Evolutionary conservation across 2,329 filamentous ascomycete genomes (phyloP).

Genomic region (Alternaria metachromatica): DNA sequence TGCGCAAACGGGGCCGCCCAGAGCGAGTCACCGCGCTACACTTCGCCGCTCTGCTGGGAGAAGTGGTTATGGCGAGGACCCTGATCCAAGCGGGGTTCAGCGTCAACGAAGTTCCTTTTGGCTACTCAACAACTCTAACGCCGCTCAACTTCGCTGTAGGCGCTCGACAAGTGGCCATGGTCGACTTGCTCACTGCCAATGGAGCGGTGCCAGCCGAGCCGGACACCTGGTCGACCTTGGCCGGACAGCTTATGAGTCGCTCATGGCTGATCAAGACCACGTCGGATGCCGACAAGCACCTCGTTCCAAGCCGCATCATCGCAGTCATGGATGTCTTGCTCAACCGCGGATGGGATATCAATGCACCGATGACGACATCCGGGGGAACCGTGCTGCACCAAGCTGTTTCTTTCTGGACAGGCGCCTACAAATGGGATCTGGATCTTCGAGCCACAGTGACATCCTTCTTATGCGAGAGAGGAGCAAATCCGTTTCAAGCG

Average conservation of each 20-base stretch:
- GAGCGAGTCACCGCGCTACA: slow-evolving; percentile 33
- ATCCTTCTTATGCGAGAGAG: slow-evolving; percentile 22
- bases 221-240: slow-evolving; percentile 31
- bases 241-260: slow-evolving; percentile 27
- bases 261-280: slow-evolving; percentile 33
- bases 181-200: slow-evolving; percentile 24
- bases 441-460: slow-evolving; percentile 20
- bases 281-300: slow-evolving; percentile 24
- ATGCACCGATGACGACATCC: slow-evolving; percentile 17
- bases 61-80: slow-evolving; percentile 30
- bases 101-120: slow-evolving; percentile 33
- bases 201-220: slow-evolving; percentile 24
- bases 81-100: slow-evolving; percentile 22
- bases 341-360: slow-evolving; percentile 26
- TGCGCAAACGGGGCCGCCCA: slow-evolving; percentile 24
- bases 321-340: slow-evolving; percentile 23
- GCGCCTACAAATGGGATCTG: slow-evolving; percentile 28
- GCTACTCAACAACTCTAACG: slow-evolving; percentile 26
- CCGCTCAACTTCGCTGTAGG: slow-evolving; percentile 32
- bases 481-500: slow-evolving; percentile 19
- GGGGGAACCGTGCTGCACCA: slow-evolving; percentile 29
- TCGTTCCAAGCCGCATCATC: slow-evolving; percentile 19
- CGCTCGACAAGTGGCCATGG: slow-evolving; percentile 31
- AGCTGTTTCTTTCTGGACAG: slow-evolving; percentile 33
- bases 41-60: slow-evolving; percentile 34